Evolutionary conservation across 2,329 filamentous ascomycete genomes (phyloP).

Genomic region (Colletotrichum truncatum): DNA sequence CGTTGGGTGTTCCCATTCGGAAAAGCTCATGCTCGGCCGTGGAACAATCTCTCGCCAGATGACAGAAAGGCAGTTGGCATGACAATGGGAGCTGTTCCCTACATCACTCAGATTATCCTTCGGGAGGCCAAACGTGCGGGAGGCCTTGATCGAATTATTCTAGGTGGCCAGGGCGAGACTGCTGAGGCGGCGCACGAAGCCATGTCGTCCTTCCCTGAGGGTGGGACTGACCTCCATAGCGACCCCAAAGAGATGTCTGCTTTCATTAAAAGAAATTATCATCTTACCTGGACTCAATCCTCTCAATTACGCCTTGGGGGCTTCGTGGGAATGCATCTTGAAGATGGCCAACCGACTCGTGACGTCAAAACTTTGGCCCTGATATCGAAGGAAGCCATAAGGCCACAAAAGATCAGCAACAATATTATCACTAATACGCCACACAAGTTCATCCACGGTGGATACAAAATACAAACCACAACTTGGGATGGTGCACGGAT

Average conservation of each 20-base stretch:
- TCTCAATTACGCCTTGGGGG: background rate
- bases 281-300: background rate
- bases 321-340: slow-evolving; percentile 2
- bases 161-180: slow-evolving; percentile 4
- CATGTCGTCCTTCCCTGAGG: background rate
- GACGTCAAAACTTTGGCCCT: no score
- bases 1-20: slow-evolving; percentile 1
- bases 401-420: no score
- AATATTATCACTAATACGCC: no score
- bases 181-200: slow-evolving; percentile 7
- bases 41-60: background rate
- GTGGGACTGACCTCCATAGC: background rate
- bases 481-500: no score
- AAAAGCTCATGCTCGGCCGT: background rate
- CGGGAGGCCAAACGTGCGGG: background rate
- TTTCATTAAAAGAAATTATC: background rate
- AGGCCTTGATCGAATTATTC: background rate
- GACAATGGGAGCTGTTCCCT: background rate
- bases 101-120: slow-evolving; percentile 1
- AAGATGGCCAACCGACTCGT: no score
- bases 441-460: no score
- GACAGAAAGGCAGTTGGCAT: slow-evolving; percentile 6
- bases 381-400: no score
- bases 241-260: background rate
- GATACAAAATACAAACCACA: no score